Conservation (phyloP, 768 basidiomycete genomes). For the Tulasnella sp. region DNA sequence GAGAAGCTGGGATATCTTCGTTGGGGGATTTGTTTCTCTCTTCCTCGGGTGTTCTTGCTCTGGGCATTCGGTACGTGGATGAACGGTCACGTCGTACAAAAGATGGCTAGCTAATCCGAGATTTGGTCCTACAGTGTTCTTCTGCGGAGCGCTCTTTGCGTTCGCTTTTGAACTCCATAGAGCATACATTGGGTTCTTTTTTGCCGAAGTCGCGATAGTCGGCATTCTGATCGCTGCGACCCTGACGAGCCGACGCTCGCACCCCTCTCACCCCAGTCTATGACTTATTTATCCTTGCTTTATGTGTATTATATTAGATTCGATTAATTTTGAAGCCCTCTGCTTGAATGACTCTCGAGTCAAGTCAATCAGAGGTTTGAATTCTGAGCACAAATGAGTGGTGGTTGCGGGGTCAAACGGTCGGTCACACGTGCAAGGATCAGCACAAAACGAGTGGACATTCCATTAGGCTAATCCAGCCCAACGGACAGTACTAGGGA, state of each 20-base stretch:
- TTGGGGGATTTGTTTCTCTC: not conserved
- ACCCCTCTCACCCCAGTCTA: not conserved
- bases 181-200: not conserved
- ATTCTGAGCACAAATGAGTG: not conserved
- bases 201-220: not conserved
- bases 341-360: not conserved
- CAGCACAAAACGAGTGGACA: too few relatives aligned
- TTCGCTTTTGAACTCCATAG: conserved; percentile 6
- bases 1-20: not conserved
- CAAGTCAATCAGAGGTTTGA: not conserved
- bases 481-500: too few relatives aligned
- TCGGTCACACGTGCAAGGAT: too few relatives aligned
- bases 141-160: not conserved
- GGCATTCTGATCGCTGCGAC: not conserved
- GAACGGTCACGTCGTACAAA: not conserved
- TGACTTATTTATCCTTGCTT: not conserved
- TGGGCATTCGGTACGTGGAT: conserved; percentile 15
- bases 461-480: too few relatives aligned
- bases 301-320: not conserved
- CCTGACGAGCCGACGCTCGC: not conserved
- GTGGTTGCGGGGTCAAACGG: too few relatives aligned
- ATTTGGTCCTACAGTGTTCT: not conserved
- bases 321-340: not conserved
- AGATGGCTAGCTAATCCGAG: not conserved
- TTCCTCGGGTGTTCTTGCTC: not conserved